Conservation (phyloP, 2,329 filamentous ascomycete species). For the Fusarium palustre region DNA sequence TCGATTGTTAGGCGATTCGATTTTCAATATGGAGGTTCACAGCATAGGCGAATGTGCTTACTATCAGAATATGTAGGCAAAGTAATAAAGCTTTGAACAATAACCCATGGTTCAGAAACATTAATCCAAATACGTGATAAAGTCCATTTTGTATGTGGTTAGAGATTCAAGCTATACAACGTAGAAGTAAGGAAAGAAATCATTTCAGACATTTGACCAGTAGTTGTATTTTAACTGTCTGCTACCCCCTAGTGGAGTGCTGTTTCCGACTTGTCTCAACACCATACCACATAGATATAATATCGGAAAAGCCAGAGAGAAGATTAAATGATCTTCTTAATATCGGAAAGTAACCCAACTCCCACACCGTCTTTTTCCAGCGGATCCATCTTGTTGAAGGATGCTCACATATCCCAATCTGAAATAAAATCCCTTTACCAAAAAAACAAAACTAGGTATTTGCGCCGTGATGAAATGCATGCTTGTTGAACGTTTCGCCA, state of each 20-base stretch:
- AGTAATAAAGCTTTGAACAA: constrained; percentile 17
- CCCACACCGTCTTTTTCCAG: constrained; percentile 42
- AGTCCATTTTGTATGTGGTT: not conserved
- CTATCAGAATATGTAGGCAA: constrained; percentile 10
- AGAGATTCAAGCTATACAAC: no score
- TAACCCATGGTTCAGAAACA: not conserved
- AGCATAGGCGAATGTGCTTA: constrained; percentile 4
- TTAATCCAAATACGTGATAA: not conserved
- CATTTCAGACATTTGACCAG: constrained; percentile 10
- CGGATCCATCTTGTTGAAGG: constrained; percentile 46
- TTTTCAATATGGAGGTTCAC: constrained; percentile 7
- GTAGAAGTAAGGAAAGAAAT: not conserved
- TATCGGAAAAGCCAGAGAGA: constrained; percentile 15
- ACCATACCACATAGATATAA: not conserved
- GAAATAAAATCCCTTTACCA: constrained; percentile 27
- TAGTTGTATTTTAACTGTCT: constrained; percentile 31
- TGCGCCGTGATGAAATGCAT: constrained; percentile 51
- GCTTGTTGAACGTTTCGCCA: constrained; percentile 50
- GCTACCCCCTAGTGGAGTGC: constrained; percentile 6
- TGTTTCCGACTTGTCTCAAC: constrained; percentile 3
- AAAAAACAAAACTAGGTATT: constrained; percentile 44
- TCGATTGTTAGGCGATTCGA: not conserved
- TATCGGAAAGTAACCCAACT: constrained; percentile 44
- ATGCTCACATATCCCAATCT: constrained; percentile 42
- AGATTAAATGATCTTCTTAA: constrained; percentile 36